Evolutionary conservation across 192 early-diverging fungal genomes (phyloP).

Genomic region (Coemansia sp.): DNA sequence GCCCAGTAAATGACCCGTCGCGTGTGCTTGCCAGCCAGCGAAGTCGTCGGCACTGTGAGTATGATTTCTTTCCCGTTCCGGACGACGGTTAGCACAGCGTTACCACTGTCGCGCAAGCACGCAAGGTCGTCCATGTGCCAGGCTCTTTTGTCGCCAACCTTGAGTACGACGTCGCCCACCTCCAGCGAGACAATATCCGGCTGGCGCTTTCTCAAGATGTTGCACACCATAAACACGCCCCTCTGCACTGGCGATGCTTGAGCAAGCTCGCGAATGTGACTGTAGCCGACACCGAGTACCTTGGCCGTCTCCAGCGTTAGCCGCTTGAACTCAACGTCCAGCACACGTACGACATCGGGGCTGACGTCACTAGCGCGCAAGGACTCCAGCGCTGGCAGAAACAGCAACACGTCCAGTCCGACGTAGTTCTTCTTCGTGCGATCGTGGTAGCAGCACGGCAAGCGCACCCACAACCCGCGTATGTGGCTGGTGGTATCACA

Average conservation of each 20-base stretch:
- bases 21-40: constrained; percentile 10
- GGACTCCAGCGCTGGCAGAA: constrained; percentile 17
- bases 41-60: constrained; percentile 26
- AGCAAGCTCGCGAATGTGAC: constrained; percentile 10
- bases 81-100: constrained; percentile 29
- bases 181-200: constrained; percentile 15
- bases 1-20: constrained; percentile 33
- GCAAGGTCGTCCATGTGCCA: constrained; percentile 27
- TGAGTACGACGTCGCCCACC: constrained; percentile 37
- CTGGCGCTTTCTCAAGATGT: constrained; percentile 6
- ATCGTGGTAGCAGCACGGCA: constrained; percentile 12
- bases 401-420: constrained; percentile 25
- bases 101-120: constrained; percentile 10
- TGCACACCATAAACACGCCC: constrained; percentile 16
- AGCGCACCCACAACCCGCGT: constrained; percentile 17
- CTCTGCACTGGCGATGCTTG: background rate
- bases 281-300: constrained; percentile 18
- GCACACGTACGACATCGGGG: constrained; percentile 11
- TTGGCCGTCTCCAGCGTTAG: constrained; percentile 17
- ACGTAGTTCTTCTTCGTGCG: background rate
- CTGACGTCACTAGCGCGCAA: background rate
- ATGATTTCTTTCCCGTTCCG: constrained; percentile 19
- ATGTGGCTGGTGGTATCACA: background rate
- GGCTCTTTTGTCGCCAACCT: constrained; percentile 12
- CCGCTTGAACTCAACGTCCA: constrained; percentile 34